A percentile compares a stretch with the other conserved stretches of the same genome.
These are phyloP conservation scores for Chaetomiaceae sp. DNA, from an alignment of 2,329 filamentous ascomycete species.

Conservation along the genomic window DNA sequence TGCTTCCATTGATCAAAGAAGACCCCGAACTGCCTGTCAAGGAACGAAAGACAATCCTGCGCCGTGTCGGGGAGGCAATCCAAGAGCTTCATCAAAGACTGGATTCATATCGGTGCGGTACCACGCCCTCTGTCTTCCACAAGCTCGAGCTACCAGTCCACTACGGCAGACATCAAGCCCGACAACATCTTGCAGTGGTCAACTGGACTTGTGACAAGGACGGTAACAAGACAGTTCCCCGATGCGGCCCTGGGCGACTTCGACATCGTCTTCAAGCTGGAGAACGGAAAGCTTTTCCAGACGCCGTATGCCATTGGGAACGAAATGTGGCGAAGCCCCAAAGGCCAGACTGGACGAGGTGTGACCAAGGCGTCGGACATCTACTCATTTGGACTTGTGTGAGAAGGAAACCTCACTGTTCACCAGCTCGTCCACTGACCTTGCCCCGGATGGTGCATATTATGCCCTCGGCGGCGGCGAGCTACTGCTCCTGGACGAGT, in stretches of 20 bases:
- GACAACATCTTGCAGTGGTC: slow-evolving; percentile 7
- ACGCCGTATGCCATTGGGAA: not conserved
- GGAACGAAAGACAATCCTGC: slow-evolving; percentile 1
- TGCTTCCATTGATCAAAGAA: not conserved
- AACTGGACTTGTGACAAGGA: slow-evolving; percentile 4
- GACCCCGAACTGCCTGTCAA: not conserved
- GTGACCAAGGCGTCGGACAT: slow-evolving; percentile 5
- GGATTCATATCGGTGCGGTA: slow-evolving; percentile 2
- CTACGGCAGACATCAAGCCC: slow-evolving; percentile 2
- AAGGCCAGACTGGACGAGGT: slow-evolving; percentile 6
- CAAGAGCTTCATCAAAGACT: slow-evolving; percentile 4
- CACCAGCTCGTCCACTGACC: too few relatives aligned
- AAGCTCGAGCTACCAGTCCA: not conserved
- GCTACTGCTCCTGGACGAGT: not conserved
- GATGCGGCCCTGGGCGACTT: slow-evolving; percentile 2
- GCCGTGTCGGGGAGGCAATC: not conserved
- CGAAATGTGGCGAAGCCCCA: slow-evolving; percentile 9
- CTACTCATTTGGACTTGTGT: slow-evolving; percentile 1
- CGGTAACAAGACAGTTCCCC: slow-evolving; percentile 1
- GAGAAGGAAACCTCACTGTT: too few relatives aligned
- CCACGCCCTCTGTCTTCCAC: not conserved
- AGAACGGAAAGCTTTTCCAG: not conserved
- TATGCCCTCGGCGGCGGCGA: not conserved
- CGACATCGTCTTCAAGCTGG: slow-evolving; percentile 1
- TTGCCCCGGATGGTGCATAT: too few relatives aligned